Base-by-base conservation (phyloP, 2,329 filamentous ascomycete species). In the Aspergillus eucalypticola region DNA sequence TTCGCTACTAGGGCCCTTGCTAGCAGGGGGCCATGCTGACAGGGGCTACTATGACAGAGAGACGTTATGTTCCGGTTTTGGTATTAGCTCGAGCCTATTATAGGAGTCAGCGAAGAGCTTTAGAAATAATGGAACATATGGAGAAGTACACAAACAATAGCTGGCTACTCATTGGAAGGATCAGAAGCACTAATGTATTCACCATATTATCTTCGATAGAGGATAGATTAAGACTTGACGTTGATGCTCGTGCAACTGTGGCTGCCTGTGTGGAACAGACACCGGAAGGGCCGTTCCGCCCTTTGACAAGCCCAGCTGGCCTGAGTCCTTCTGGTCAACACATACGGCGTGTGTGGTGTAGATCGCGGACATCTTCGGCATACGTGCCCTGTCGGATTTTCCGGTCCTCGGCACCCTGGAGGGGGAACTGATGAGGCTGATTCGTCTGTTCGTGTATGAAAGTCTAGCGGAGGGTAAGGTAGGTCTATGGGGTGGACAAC, bases 351-450 rank as follows among this genome's bases (percentile, higher is more conserved):
- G 13, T 10, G 8, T 6, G n/a, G 25, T 46, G 53, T 46, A 39
- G 53, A 55, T 55, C 53, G 41, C 39, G 15, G 53, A 44, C 52
- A 42, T 19, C 23, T 25, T 54, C 39, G 53, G 53, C 25, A 8
- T 17, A 42, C 35, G 19, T n/a, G 39, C 21, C 39, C 23, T 13
- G 27, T 55, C 19, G 23, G n/a, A 10, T 17, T 46, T 17, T 41
- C 39, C 42, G 53, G 53, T 27, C 23, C 15, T 42, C 29, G 19
- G 39, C 29, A 32, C 23, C 39, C 10, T 25, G 8, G 8, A 11
- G 8, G n/a, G 23, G 42, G 39, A 17, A 55, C 39, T 17, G 7
- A 46, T 55, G 53, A 46, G 53, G 39, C 39, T 55, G 53, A 55
- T 55, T 55, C 29, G 53, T 29, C 39, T 32, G 53, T 35, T 35